Percentiles rank a stretch among this genome's conserved stretches.
Evolutionary conservation across 306 rosid species (phyloP).

Genomic region (Citrullus colocynthis): DNA sequence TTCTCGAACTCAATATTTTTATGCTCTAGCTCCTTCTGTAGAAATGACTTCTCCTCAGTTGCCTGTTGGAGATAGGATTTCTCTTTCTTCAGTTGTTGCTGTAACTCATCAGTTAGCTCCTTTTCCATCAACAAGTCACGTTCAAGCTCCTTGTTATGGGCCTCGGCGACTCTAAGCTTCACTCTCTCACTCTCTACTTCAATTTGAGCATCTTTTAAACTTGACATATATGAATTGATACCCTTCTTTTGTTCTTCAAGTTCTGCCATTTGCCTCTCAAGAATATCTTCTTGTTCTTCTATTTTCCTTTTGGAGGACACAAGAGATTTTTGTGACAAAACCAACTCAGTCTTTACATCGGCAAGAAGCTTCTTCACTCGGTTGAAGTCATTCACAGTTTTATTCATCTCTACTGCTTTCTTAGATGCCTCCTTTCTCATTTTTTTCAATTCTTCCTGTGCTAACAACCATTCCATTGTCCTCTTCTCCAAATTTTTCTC

Average conservation of each 20-base stretch:
- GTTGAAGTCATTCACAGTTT: constrained; percentile 44
- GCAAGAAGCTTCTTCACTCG: constrained; percentile 62
- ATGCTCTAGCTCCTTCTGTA: constrained; percentile 38
- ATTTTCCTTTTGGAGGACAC: constrained; percentile 50
- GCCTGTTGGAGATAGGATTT: constrained; percentile 51
- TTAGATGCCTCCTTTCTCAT: constrained; percentile 42
- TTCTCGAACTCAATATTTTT: constrained; percentile 33
- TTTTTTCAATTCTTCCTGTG: constrained; percentile 64
- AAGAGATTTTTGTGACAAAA: constrained; percentile 76
- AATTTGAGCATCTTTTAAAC: constrained; percentile 49
- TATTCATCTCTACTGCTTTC: constrained; percentile 34
- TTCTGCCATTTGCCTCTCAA: constrained; percentile 45
- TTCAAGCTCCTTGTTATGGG: constrained; percentile 56
- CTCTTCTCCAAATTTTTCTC: constrained; percentile 63
- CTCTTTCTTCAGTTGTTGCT: constrained; percentile 53
- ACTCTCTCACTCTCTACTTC: constrained; percentile 70
- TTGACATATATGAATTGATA: constrained; percentile 46
- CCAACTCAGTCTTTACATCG: constrained; percentile 64
- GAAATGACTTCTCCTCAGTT: constrained; percentile 38
- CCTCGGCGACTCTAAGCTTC: constrained; percentile 49
- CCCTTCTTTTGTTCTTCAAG: constrained; percentile 52
- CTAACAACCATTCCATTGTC: constrained; percentile 59
- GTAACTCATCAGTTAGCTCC: constrained; percentile 49
- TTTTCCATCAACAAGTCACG: constrained; percentile 36
- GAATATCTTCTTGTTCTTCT: constrained; percentile 63